Conservation (phyloP, 345 rosid genomes). For the Linum lewisii region DNA sequence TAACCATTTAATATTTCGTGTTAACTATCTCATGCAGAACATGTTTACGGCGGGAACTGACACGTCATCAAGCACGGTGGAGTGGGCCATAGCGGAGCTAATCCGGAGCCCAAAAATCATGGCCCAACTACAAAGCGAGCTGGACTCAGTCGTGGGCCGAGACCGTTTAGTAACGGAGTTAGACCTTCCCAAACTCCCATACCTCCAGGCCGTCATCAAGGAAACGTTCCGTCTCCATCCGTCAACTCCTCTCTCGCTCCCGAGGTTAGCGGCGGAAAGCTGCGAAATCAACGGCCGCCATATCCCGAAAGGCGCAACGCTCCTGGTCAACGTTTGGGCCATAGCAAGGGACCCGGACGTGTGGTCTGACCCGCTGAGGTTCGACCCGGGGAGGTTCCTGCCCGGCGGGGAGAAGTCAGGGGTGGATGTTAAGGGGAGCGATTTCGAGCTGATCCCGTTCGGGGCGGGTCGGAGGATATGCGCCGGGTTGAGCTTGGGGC, state of each 20-base stretch:
- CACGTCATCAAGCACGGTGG: constrained; percentile 82
- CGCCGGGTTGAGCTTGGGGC: constrained; percentile 66
- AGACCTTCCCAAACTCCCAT: constrained; percentile 45
- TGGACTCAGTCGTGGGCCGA: constrained; percentile 54
- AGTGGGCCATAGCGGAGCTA: constrained; percentile 86
- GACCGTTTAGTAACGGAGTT: constrained; percentile 38
- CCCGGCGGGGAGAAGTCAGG: constrained; percentile 55
- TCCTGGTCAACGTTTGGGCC: constrained; percentile 72
- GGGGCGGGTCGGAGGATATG: constrained; percentile 87
- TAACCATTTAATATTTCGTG: no score
- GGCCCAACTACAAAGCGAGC: constrained; percentile 38
- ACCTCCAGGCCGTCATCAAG: constrained; percentile 67
- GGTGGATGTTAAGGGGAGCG: constrained; percentile 58
- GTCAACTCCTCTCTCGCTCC: constrained; percentile 71
- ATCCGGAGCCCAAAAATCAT: constrained; percentile 59
- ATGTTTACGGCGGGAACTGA: constrained; percentile 95
- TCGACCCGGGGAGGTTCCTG: constrained; percentile 61
- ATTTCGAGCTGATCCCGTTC: constrained; percentile 71
- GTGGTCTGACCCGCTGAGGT: constrained; percentile 55
- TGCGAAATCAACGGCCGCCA: constrained; percentile 70
- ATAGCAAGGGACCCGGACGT: constrained; percentile 67
- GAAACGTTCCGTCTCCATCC: constrained; percentile 83
- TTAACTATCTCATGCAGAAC: constrained; percentile 28
- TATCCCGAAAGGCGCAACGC: constrained; percentile 58
- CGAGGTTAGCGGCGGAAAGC: constrained; percentile 51